phyloP scores from a whole-genome alignment of 371 early-diverging fungal genomes.

The Saksenaea oblongispora region DNA sequence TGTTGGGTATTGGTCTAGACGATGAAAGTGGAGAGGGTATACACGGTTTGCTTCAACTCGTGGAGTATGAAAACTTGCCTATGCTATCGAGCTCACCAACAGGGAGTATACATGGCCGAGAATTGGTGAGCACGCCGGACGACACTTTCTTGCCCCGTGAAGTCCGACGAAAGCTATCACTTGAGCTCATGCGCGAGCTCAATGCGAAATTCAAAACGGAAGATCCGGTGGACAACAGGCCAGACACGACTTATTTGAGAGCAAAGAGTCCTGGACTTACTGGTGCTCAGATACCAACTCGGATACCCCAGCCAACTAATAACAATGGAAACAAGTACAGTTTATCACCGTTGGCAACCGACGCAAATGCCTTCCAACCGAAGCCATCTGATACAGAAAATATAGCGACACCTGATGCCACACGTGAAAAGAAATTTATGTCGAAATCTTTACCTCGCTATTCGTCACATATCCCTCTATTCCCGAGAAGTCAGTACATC shows the following conservation, averaged over 20 bases:
- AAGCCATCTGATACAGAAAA: not conserved
- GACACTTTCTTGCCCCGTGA: constrained; percentile 28
- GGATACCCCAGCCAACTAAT: constrained; percentile 26
- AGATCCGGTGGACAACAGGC: constrained; percentile 8
- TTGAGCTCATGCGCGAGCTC: constrained; percentile 41
- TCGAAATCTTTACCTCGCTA: not conserved
- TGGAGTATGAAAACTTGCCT: not conserved
- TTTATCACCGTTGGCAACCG: not conserved
- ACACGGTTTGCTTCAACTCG: not conserved
- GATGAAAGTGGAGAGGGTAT: constrained; percentile 23
- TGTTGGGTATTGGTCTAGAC: constrained; percentile 39
- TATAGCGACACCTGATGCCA: not conserved
- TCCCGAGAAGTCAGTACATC: not conserved
- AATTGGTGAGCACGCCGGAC: not conserved
- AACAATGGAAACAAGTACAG: not conserved
- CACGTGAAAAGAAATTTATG: not conserved
- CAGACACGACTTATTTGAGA: constrained; percentile 15
- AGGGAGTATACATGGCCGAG: not conserved
- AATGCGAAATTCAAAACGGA: constrained; percentile 27
- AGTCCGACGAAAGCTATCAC: constrained; percentile 35
- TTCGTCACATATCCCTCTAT: not conserved
- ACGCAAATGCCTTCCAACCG: not conserved
- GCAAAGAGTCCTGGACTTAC: constrained; percentile 24
- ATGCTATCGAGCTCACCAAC: constrained; percentile 7
- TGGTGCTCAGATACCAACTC: constrained; percentile 36